phyloP scores from a whole-genome alignment of 164 flowering plant species.

The Berberis vulgaris region DNA sequence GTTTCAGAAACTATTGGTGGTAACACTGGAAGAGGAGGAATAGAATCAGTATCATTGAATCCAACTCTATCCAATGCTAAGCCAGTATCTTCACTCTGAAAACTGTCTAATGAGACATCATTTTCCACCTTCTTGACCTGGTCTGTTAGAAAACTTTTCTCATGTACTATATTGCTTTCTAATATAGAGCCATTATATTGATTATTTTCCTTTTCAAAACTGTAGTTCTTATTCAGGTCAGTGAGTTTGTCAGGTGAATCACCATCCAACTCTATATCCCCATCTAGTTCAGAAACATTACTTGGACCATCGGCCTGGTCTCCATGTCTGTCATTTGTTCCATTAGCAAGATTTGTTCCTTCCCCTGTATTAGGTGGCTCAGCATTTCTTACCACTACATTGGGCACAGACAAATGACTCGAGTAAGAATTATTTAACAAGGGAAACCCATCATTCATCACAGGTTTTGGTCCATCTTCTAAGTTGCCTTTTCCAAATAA shows the following conservation, averaged over 20 bases:
- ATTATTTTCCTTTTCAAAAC: slow-evolving; percentile 8
- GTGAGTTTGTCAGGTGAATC: slow-evolving; percentile 11
- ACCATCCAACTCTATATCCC: slow-evolving; percentile 16
- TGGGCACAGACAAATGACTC: slow-evolving; percentile 5
- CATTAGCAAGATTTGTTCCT: slow-evolving; percentile 7
- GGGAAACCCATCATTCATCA: slow-evolving; percentile 9
- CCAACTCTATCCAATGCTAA: too few species aligned
- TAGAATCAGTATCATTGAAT: neutral
- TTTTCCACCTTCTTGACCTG: slow-evolving; percentile 19
- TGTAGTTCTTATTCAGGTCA: slow-evolving; percentile 9
- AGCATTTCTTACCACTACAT: slow-evolving; percentile 11
- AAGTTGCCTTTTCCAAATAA: slow-evolving; percentile 8
- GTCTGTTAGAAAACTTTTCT: slow-evolving; percentile 9
- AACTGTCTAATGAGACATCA: slow-evolving; percentile 10
- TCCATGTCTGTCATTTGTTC: slow-evolving; percentile 5
- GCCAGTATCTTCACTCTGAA: slow-evolving; percentile 4
- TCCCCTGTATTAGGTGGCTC: slow-evolving; percentile 3
- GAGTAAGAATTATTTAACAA: slow-evolving; percentile 10
- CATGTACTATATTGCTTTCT: neutral
- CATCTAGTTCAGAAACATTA: slow-evolving; percentile 15
- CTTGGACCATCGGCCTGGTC: slow-evolving; percentile 1
- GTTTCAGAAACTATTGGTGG: slow-evolving; percentile 6
- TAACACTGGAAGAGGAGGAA: slow-evolving; percentile 9
- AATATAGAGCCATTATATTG: slow-evolving; percentile 12
- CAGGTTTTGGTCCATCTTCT: neutral